Evolutionary conservation across 306 rosid species (phyloP).

Genomic region (Vigna angularis): DNA sequence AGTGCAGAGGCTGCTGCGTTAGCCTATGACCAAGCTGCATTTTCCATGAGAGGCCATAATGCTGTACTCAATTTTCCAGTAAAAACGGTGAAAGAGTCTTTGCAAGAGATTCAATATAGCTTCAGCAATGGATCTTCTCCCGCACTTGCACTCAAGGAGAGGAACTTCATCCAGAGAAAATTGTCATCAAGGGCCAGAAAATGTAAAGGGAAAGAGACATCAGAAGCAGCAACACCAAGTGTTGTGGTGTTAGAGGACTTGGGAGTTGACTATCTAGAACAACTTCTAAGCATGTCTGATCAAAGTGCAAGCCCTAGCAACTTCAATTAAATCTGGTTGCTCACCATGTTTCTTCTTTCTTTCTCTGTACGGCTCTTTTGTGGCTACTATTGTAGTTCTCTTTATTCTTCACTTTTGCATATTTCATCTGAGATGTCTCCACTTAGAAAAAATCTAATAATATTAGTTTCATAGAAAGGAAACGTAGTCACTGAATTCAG

Average conservation of each 20-base stretch:
- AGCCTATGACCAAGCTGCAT: conserved; percentile 93
- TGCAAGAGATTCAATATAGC: conserved; percentile 39
- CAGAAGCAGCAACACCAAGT: neutral
- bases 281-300: conserved; percentile 52
- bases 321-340: neutral
- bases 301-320: conserved; percentile 30
- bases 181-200: conserved; percentile 24
- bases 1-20: conserved; percentile 78
- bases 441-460: neutral
- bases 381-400: conserved; percentile 4
- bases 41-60: conserved; percentile 60
- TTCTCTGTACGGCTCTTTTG: neutral
- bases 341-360: neutral
- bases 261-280: conserved; percentile 73
- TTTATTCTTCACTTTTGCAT: neutral
- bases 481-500: neutral
- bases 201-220: conserved; percentile 30
- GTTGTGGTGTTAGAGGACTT: conserved; percentile 60
- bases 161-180: conserved; percentile 25
- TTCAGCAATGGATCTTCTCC: conserved; percentile 55
- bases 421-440: neutral
- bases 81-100: conserved; percentile 40
- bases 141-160: conserved; percentile 61
- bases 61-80: conserved; percentile 71
- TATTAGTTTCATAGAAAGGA: neutral